Conservation (phyloP, 208 protist genomes). For the Acanthamoeba castellanii region DNA sequence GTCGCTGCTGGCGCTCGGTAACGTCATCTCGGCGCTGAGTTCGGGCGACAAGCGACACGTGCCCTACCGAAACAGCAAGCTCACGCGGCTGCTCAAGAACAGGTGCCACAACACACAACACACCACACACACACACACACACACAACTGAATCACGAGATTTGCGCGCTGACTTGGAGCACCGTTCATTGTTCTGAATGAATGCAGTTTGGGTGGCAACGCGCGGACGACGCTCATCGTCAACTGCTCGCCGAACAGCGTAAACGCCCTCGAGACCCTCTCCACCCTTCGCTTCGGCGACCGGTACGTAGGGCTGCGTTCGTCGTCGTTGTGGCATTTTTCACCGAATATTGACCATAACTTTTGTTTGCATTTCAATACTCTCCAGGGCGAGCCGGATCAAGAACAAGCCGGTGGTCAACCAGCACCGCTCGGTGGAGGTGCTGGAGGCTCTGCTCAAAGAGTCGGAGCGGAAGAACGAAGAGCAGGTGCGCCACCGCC, state of each 20-base stretch:
- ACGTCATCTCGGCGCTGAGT: slow-evolving; percentile 89
- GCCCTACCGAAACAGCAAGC: slow-evolving; percentile 89
- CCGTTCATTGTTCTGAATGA: not conserved
- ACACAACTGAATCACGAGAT: not conserved
- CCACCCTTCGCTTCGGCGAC: slow-evolving; percentile 91
- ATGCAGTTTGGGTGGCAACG: slow-evolving; percentile 91
- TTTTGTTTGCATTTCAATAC: not conserved
- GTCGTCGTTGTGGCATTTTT: too few relatives aligned
- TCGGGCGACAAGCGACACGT: slow-evolving; percentile 84
- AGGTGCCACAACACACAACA: not conserved
- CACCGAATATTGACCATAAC: not conserved
- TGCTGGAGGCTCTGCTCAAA: not conserved
- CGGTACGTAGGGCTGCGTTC: slow-evolving; percentile 38
- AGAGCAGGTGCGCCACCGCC: not conserved
- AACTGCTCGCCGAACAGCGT: slow-evolving; percentile 88
- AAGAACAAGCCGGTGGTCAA: slow-evolving; percentile 9
- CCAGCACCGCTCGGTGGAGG: not conserved
- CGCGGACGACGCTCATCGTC: slow-evolving; percentile 91
- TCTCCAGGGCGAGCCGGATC: not conserved
- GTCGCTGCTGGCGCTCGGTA: slow-evolving; percentile 87
- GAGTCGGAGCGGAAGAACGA: not conserved
- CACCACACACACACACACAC: not conserved
- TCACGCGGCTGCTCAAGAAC: slow-evolving; percentile 89
- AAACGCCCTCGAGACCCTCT: slow-evolving; percentile 91
- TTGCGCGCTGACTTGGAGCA: slow-evolving; percentile 43